These are phyloP conservation scores for Podila epigama DNA, from an alignment of 192 early-diverging fungal species.

Conservation along the genomic window DNA sequence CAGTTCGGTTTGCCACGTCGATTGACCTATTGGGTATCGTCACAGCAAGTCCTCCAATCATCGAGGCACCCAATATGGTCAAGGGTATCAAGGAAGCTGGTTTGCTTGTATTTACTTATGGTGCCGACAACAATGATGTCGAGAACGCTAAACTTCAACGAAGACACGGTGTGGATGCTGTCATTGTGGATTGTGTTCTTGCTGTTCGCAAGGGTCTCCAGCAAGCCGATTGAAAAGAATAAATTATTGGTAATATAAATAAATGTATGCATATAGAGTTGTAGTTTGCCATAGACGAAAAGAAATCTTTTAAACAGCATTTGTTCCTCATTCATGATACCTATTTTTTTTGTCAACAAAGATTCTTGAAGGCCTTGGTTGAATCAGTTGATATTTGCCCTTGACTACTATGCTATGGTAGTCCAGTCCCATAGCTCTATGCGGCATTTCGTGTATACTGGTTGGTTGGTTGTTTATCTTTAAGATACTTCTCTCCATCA, in stretches of 20 bases:
- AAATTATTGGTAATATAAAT: neutral
- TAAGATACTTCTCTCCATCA: too few species aligned
- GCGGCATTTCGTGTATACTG: neutral
- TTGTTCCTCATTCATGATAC: neutral
- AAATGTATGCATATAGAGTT: neutral
- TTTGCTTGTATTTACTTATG: constrained; percentile 83
- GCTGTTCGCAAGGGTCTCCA: constrained; percentile 58
- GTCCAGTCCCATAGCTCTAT: neutral
- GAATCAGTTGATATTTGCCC: too few species aligned
- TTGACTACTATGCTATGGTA: neutral
- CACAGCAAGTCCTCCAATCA: constrained; percentile 71
- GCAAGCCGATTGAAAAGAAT: constrained; percentile 2
- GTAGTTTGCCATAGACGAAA: neutral
- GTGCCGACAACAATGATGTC: constrained; percentile 79
- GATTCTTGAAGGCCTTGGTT: too few species aligned
- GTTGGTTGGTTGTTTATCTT: neutral
- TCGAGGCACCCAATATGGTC: constrained; percentile 76
- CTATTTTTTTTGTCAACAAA: too few species aligned
- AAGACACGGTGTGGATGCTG: constrained; percentile 83
- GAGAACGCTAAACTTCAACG: constrained; percentile 75
- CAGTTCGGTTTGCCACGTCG: constrained; percentile 79
- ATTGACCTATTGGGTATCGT: constrained; percentile 84
- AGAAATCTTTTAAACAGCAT: too few species aligned
- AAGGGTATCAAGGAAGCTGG: constrained; percentile 75
- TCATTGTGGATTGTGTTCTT: constrained; percentile 80